phyloP scores from a whole-genome alignment of 1,139 yeast species.

The Blastobotrys apis region DNA sequence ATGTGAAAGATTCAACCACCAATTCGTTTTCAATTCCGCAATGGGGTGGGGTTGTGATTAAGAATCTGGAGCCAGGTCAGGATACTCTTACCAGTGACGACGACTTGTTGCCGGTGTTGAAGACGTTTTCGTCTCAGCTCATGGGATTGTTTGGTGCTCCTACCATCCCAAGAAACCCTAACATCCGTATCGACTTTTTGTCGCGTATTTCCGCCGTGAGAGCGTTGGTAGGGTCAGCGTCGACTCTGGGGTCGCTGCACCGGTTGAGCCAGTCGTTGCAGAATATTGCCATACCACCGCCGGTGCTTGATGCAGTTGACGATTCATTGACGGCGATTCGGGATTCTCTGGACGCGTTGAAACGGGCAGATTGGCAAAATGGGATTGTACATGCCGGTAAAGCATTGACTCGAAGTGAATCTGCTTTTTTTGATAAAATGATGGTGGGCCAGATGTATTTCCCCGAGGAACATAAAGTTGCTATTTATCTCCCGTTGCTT shows the following conservation, averaged over 20 bases:
- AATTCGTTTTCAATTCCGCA: slow-evolving; percentile 80
- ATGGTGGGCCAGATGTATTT: slow-evolving; percentile 94
- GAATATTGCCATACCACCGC: slow-evolving; percentile 76
- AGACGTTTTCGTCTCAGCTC: slow-evolving; percentile 69
- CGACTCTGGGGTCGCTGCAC: slow-evolving; percentile 64
- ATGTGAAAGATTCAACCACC: slow-evolving; percentile 45
- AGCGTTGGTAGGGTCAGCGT: slow-evolving; percentile 48
- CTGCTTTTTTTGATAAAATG: slow-evolving; percentile 86
- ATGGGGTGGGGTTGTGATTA: slow-evolving; percentile 64
- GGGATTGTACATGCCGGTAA: slow-evolving; percentile 54
- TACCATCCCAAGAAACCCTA: slow-evolving; percentile 50
- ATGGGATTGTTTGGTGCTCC: slow-evolving; percentile 71
- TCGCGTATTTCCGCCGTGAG: slow-evolving; percentile 54
- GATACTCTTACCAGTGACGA: slow-evolving; percentile 37
- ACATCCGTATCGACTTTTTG: slow-evolving; percentile 60
- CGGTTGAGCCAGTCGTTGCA: slow-evolving; percentile 64
- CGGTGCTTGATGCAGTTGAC: slow-evolving; percentile 50
- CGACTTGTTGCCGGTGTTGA: slow-evolving; percentile 57
- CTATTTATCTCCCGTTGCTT: slow-evolving; percentile 81
- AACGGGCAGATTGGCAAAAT: slow-evolving; percentile 37
- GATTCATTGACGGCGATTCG: slow-evolving; percentile 40
- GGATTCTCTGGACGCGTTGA: slow-evolving; percentile 34
- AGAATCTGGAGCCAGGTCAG: slow-evolving; percentile 24
- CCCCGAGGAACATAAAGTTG: slow-evolving; percentile 92
- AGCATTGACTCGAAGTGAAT: slow-evolving; percentile 56